Percentiles rank a stretch among this genome's conserved stretches.
These are phyloP conservation scores for Amylostereum areolatum DNA, from an alignment of 1,284 basidiomycete genomes.

Conservation along the genomic window DNA sequence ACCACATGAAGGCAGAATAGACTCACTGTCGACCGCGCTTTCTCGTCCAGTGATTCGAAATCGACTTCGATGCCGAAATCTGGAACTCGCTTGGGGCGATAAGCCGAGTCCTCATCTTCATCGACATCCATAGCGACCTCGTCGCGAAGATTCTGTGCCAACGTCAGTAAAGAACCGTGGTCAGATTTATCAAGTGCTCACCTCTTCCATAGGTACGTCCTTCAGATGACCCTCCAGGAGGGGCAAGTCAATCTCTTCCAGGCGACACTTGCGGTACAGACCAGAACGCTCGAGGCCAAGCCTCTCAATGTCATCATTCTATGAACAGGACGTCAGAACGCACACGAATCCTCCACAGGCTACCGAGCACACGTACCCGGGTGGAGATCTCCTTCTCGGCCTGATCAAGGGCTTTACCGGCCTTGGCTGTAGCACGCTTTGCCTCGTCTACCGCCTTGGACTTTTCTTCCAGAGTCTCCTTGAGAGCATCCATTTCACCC, in stretches of 20 bases:
- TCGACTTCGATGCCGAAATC: constrained; percentile 92
- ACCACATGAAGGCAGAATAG: background rate
- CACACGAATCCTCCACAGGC: background rate
- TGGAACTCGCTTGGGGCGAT: constrained; percentile 63
- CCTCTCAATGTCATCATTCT: constrained; percentile 95
- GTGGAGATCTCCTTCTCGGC: constrained; percentile 85
- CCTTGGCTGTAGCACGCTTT: constrained; percentile 67
- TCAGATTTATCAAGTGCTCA: constrained; percentile 21
- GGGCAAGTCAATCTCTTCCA: constrained; percentile 90
- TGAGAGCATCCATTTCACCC: constrained; percentile 55
- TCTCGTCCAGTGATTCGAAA: constrained; percentile 82
- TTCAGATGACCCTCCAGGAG: constrained; percentile 72
- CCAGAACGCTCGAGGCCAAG: constrained; percentile 80
- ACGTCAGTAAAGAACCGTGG: background rate
- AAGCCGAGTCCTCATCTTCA: constrained; percentile 69
- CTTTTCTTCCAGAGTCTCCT: constrained; percentile 62
- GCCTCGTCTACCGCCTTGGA: constrained; percentile 69
- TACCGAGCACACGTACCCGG: constrained; percentile 41
- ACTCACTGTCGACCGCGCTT: constrained; percentile 47
- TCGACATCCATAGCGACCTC: constrained; percentile 90
- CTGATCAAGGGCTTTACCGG: constrained; percentile 76
- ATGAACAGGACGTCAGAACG: constrained; percentile 9
- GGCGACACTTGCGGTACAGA: constrained; percentile 86
- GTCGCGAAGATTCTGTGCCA: constrained; percentile 64
- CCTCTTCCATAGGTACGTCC: constrained; percentile 94